phyloP scores from a whole-genome alignment of 2,329 filamentous ascomycete species.

The Beauveria scarabaeidicola region DNA sequence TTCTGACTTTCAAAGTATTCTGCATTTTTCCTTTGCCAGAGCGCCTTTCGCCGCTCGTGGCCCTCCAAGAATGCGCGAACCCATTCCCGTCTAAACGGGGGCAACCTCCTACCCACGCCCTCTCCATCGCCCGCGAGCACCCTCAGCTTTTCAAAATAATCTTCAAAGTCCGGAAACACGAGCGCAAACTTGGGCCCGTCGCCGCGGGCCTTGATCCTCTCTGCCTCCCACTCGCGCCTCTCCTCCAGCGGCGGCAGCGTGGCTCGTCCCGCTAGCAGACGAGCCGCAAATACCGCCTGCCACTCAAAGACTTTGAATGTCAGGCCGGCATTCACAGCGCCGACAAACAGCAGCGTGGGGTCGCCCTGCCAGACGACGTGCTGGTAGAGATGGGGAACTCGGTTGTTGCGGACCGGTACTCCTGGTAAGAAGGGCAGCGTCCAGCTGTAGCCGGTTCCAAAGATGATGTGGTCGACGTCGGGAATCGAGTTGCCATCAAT shows the following conservation, averaged over 20 bases:
- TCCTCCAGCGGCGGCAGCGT: conserved; percentile 39
- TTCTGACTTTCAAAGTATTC: not conserved
- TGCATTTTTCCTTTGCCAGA: not conserved
- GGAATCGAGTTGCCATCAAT: conserved; percentile 43
- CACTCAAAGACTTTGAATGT: conserved; percentile 64
- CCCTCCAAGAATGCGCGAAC: conserved; percentile 42
- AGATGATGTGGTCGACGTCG: conserved; percentile 54
- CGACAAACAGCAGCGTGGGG: conserved; percentile 48
- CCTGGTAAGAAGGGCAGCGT: conserved; percentile 51
- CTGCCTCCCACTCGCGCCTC: conserved; percentile 48
- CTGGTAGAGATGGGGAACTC: conserved; percentile 47
- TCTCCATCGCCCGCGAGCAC: conserved; percentile 38
- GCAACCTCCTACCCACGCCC: conserved; percentile 36
- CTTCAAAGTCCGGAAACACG: conserved; percentile 53
- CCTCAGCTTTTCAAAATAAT: conserved; percentile 53
- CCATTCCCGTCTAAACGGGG: conserved; percentile 38
- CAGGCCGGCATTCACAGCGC: conserved; percentile 47
- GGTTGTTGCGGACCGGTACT: conserved; percentile 44
- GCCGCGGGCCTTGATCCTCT: conserved; percentile 43
- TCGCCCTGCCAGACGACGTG: conserved; percentile 49
- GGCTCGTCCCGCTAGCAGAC: conserved; percentile 47
- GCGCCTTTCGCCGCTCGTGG: conserved; percentile 42
- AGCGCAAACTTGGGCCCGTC: conserved; percentile 49
- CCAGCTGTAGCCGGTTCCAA: conserved; percentile 60
- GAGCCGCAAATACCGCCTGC: conserved; percentile 55